Evolutionary conservation across 257 asterid genomes (phyloP), one percentile per base, ranked within the genome.

Genomic region (Primulina tabacum): DNA sequence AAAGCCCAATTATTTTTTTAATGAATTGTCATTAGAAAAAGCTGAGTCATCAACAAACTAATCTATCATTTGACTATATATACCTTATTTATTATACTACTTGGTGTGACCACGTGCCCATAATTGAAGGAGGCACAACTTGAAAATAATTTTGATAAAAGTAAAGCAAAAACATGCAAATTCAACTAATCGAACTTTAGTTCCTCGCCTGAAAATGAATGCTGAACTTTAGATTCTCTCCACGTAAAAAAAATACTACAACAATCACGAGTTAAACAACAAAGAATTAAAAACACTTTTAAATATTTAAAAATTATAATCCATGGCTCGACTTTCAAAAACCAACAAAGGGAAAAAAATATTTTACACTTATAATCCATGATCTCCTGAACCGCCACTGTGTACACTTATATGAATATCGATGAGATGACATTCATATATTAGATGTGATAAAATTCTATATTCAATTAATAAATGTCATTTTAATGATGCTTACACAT

Each of bases 101-200:
- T n/a, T 10, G 53, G 53, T 43, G 6, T 43, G 53, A 43, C 53
- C 53, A 43, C 2, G 53, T 43, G n/a, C 53, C 53, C 53, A 43
- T 12, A 12, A 43, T 4, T 43, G 53, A 43, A 43, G 53, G 53
- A 43, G 53, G 6, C 53, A 43, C 53, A 11, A 10, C 2, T 43
- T 43, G 53, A 12, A 43, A 10, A 11, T 43, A 43, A 43, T 43
- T 43, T 72, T 34, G 38, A 34, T 6, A 6, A 34, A 34, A 59
- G 78, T 68, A 67, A 68, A 60, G 14, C 40, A 28, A 60, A 60
- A 40, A 26, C 65, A 28, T 60, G 65, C 7, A 29, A 60, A 12
- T 8, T 43, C 12, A n/a, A 43, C 53, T 43, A 3, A 2, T 43
- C 10, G 5, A 30, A 29, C 47, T 62, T 62, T 16, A 35, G n/a